Base-by-base conservation (phyloP, 2,329 filamentous ascomycete species). In the Talaromyces albobiverticillius region DNA sequence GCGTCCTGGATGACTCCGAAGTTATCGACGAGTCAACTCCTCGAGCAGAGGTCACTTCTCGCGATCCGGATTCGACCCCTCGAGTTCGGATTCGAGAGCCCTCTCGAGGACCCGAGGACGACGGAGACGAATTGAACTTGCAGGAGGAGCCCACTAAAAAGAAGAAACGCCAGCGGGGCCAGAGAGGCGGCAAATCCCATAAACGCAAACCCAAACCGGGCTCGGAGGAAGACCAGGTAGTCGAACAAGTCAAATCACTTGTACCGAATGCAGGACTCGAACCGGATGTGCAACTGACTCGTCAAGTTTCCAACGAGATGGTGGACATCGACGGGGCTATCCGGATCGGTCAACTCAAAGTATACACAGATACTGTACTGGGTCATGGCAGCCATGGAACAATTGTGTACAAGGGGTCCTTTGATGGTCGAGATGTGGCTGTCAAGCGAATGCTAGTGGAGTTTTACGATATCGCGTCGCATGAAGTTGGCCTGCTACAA, bases 391-490 rank as follows among this genome's bases (percentile, higher is more conserved):
- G 93, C 70, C 95, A 96, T 67, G 94, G 94, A n/a, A 99, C 94
- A 0, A 85, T 95, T 51, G 94, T 99, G 0, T 97, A 94, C 70
- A 87, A 90, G 46, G 94, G 94, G n/a, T 89, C 86, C 51, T 97
- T 95, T 68, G 94, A 95, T 69, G 91, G 91, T 22, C 87, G 92
- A 48, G 88, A 92, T 42, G 93, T 99, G 23, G 94, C 94, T 1
- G 90, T 99, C 46, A 99, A 99, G 78, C 85, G 94, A 31, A 95
- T 99, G 90, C 79, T 97, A 57, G 90, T 93, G 31, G 90, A 96
- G 62, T 96, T 96, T 64, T 96, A 92, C 68, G 93, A 96, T 60
- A 89, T 99, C 62, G 94, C 94, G 0, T 91, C 90, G 10, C 91
- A 96, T 64, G 94, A 99, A 73, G 95, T 96, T 1, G 88, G 88